phyloP scores from a whole-genome alignment of 2,329 filamentous ascomycete genomes.

The Aspergillus vadensis region DNA sequence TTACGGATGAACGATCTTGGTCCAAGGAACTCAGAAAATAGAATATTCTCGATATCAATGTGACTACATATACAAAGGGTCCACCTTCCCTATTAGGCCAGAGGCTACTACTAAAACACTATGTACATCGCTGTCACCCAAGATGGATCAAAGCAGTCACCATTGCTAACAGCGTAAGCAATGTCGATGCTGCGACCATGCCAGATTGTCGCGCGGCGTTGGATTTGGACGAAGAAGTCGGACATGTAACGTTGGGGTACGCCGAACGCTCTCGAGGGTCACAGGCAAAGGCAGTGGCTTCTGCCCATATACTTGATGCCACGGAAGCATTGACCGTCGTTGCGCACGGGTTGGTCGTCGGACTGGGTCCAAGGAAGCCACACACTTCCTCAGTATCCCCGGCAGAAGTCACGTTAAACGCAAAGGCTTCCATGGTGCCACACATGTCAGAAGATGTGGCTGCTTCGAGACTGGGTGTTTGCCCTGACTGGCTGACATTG shows the following conservation, averaged over 20 bases:
- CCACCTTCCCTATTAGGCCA: not conserved
- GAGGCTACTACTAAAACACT: not conserved
- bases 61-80: not conserved
- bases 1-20: not conserved
- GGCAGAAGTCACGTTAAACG: not conserved
- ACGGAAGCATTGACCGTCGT: slow-evolving; percentile 1
- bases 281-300: slow-evolving; percentile 1
- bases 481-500: slow-evolving; percentile 1
- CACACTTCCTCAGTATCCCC: not conserved
- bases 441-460: not conserved
- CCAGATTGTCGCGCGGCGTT: not conserved
- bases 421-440: not conserved
- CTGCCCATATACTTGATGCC: slow-evolving; percentile 6
- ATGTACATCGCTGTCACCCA: not conserved
- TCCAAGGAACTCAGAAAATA: too few relatives aligned
- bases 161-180: not conserved
- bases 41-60: not conserved
- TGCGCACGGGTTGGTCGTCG: slow-evolving; percentile 15
- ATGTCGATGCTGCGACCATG: not conserved
- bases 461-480: not conserved
- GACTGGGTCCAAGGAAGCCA: not conserved
- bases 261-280: not conserved
- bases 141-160: not conserved
- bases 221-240: not conserved
- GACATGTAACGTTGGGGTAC: slow-evolving; percentile 1